Percentiles rank a stretch among this genome's conserved stretches.
Conservation (phyloP, 2,329 filamentous ascomycete genomes). For the Emydomyces testavorans region DNA sequence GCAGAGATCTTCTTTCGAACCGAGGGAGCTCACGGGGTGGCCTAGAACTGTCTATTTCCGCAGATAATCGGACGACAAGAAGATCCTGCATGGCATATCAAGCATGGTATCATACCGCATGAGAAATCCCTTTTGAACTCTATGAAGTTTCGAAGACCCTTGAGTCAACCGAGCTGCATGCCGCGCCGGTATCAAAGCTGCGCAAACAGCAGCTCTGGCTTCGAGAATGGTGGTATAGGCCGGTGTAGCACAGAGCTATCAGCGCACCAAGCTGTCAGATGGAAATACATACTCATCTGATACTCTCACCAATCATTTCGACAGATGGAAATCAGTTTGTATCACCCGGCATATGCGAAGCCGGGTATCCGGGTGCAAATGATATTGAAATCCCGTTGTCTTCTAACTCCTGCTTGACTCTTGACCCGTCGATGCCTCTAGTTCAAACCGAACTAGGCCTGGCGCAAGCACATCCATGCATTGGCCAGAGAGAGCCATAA, state of each 20-base stretch:
- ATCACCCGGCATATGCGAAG: too few relatives aligned
- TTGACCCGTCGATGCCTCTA: background rate
- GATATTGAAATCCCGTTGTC: too few relatives aligned
- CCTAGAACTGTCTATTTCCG: background rate
- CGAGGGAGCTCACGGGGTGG: background rate
- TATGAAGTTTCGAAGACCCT: background rate
- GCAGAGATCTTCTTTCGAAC: background rate
- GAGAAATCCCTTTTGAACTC: background rate
- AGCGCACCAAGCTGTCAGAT: too few relatives aligned
- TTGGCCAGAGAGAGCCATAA: background rate
- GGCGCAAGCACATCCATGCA: background rate
- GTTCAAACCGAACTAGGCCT: background rate
- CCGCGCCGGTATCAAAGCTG: background rate
- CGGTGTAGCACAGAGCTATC: too few relatives aligned
- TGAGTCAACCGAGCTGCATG: background rate
- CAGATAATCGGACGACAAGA: background rate
- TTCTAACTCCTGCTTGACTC: too few relatives aligned
- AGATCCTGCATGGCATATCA: background rate
- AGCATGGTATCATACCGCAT: background rate
- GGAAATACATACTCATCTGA: too few relatives aligned
- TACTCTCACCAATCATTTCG: too few relatives aligned
- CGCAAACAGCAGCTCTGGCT: too few relatives aligned
- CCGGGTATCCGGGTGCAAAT: too few relatives aligned
- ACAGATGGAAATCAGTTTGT: too few relatives aligned
- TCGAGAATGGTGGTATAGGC: too few relatives aligned